Conservation (phyloP, 805 yeast species). For the Saccharomycopsis selenospora region DNA sequence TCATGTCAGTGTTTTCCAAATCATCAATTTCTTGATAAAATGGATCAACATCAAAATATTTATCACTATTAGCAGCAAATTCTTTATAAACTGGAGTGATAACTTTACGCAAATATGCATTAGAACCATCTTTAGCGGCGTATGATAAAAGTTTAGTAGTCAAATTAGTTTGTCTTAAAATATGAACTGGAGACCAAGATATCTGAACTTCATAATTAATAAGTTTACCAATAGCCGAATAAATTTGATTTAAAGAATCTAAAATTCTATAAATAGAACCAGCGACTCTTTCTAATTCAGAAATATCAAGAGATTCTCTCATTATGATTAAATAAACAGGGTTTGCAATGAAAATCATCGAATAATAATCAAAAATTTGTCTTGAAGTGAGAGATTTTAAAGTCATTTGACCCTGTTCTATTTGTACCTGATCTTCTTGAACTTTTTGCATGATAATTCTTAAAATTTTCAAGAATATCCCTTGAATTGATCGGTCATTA, state of each 20-base stretch:
- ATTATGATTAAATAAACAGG: conserved; percentile 40
- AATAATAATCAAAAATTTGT: no score
- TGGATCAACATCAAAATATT: conserved; percentile 55
- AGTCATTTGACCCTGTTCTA: no score
- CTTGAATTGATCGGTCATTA: conserved; percentile 12
- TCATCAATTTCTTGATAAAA: conserved; percentile 29
- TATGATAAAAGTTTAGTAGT: conserved; percentile 71
- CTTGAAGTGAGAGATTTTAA: no score
- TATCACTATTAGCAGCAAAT: conserved; percentile 38
- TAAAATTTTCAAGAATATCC: conserved; percentile 17
- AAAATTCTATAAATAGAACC: conserved; percentile 8
- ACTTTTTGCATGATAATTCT: conserved; percentile 1
- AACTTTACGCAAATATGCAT: conserved; percentile 44
- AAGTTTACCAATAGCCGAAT: background rate
- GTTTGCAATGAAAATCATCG: no score
- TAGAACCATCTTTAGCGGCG: conserved; percentile 62
- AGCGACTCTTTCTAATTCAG: conserved; percentile 14
- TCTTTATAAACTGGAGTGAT: conserved; percentile 52
- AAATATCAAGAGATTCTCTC: conserved; percentile 2
- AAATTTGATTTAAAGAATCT: conserved; percentile 2
- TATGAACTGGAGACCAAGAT: conserved; percentile 38
- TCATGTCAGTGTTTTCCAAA: conserved; percentile 34
- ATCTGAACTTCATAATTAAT: conserved; percentile 11
- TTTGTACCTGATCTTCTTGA: background rate
- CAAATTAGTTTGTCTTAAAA: conserved; percentile 59